Base-by-base conservation (phyloP, 495 filamentous ascomycete genomes). In the Podospora anserina region DNA sequence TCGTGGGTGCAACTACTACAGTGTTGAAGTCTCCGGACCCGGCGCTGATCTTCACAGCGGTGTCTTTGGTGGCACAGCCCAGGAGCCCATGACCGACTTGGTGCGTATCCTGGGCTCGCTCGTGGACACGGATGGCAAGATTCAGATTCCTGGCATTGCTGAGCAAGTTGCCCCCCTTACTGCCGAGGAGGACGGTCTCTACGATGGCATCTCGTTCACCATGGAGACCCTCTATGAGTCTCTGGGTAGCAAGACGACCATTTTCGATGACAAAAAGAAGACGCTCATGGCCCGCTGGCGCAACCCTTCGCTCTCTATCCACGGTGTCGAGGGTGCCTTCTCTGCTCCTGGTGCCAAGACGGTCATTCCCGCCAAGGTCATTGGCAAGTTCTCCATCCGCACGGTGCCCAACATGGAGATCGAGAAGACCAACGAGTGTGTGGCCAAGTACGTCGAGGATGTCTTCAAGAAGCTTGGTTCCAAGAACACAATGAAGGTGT, bases 381-480 rank as follows among this genome's bases (percentile, higher is more conserved):
- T 89, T 69, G 95, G 96, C 75, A 99, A 99, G 81, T 99, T 99
- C 83, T 96, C 92, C 27, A 96, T 99, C 78, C 88, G 95, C 63
- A 97, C 94, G 57, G 95, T 99, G 28, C 95, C 95, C 30, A 88
- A 99, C 82, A 99, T 99, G 96, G 90, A 97, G 70, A 92, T 90
- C 72, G 87, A 91, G 28, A 86, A 91, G 77, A 94, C 97, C 72
- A 92, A 96, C 81, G 83, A 88, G 71, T 84, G 89, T 53, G 94
- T 98, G 39, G 89, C 88, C 79, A 87, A 90, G 75, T 85, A 95
- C 77, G 84, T 98, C 69, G 84, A 92, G 71, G 83, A 88, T 27
- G 87, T 88, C 63, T 97, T 96, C 76, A 87, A 90, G 68, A 92
- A 91, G 79, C 85, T 97, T 54, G 85, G 85, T 66, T 92, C 89